Percentiles rank a stretch among this genome's conserved stretches.
Evolutionary conservation across 1,284 basidiomycete species (phyloP).

Genomic region (Vanrija pseudolonga): DNA sequence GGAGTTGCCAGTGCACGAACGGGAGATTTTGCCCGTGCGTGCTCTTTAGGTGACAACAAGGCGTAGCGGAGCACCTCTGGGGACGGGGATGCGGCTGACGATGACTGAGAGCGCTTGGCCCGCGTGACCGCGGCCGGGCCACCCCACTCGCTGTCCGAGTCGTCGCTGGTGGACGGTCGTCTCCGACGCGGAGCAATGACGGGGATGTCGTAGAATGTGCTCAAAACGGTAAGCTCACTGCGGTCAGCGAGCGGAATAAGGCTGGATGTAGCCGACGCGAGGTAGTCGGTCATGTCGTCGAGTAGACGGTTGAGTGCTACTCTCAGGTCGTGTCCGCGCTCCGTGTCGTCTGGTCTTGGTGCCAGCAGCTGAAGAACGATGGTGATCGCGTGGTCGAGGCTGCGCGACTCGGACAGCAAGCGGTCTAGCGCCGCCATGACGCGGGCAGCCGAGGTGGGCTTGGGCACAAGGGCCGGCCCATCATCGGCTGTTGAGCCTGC

Average conservation of each 20-base stretch:
- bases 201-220: constrained; percentile 46
- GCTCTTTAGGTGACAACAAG: neutral
- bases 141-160: neutral
- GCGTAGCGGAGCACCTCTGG: neutral
- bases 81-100: neutral
- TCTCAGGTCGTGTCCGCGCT: constrained; percentile 28
- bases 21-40: neutral
- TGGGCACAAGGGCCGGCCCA: neutral
- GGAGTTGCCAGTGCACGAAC: neutral
- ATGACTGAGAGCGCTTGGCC: neutral
- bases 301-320: constrained; percentile 33
- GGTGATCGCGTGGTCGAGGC: constrained; percentile 22
- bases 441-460: neutral
- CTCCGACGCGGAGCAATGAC: constrained; percentile 6
- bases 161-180: constrained; percentile 5
- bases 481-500: neutral
- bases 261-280: constrained; percentile 34
- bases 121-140: no score
- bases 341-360: constrained; percentile 17
- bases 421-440: constrained; percentile 6
- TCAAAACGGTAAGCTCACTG: constrained; percentile 31
- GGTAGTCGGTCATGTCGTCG: constrained; percentile 38
- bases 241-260: constrained; percentile 33
- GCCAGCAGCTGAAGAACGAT: constrained; percentile 24
- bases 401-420: constrained; percentile 23